These are phyloP conservation scores for Aspergillus bombycis DNA, from an alignment of 2,329 filamentous ascomycete species.

Conservation along the genomic window DNA sequence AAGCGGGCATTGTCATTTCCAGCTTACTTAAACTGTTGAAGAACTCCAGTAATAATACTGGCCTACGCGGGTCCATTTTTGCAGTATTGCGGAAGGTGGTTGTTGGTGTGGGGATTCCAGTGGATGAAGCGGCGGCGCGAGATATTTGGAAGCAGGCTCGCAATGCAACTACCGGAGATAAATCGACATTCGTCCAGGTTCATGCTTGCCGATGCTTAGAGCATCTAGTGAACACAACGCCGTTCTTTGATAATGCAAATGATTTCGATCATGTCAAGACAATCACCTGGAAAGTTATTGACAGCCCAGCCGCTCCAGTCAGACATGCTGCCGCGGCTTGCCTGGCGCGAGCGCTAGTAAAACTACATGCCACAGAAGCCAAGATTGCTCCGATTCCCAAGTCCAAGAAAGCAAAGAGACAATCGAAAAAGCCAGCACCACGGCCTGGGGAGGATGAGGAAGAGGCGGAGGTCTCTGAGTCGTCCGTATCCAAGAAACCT, in stretches of 20 bases:
- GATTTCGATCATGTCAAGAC: constrained; percentile 90
- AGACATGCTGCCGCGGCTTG: constrained; percentile 85
- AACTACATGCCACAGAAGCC: constrained; percentile 71
- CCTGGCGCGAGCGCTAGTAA: constrained; percentile 79
- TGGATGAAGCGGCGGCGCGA: constrained; percentile 83
- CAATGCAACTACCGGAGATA: constrained; percentile 75
- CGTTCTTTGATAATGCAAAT: constrained; percentile 82
- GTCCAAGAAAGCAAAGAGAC: constrained; percentile 71
- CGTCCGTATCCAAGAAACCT: constrained; percentile 73
- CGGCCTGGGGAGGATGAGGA: constrained; percentile 73
- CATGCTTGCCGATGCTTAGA: constrained; percentile 79
- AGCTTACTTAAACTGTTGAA: constrained; percentile 80
- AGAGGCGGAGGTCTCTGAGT: constrained; percentile 70
- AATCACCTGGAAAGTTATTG: constrained; percentile 82
- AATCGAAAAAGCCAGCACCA: constrained; percentile 63
- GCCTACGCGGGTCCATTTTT: constrained; percentile 78
- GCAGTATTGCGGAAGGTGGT: constrained; percentile 74
- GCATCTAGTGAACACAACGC: constrained; percentile 69
- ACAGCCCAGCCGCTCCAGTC: constrained; percentile 73
- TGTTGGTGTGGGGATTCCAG: constrained; percentile 71
- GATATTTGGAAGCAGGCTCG: constrained; percentile 93
- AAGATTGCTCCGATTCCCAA: constrained; percentile 58
- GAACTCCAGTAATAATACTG: constrained; percentile 75
- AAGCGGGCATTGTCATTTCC: constrained; percentile 74
- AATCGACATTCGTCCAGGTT: constrained; percentile 77